Evolutionary conservation across 371 early-diverging fungal species (phyloP).

Genomic region (Smittium culicis): DNA sequence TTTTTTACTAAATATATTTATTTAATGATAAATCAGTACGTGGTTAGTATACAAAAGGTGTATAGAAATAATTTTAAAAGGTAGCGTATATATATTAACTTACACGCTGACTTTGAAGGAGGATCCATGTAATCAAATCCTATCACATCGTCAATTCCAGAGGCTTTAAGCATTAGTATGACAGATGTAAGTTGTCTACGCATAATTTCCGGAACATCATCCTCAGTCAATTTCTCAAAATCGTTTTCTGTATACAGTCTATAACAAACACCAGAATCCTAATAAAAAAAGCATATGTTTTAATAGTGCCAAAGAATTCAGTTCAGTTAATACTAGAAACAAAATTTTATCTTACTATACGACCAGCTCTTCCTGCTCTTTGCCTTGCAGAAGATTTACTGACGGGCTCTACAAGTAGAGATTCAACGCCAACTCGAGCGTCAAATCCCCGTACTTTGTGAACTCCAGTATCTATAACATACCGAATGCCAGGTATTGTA

Average conservation of each 20-base stretch:
- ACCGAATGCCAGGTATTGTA: constrained; percentile 93
- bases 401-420: constrained; percentile 70
- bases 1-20: constrained; percentile 20
- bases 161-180: constrained; percentile 71
- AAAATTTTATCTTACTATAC: neutral
- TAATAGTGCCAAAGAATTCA: neutral
- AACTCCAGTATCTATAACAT: constrained; percentile 95
- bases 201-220: constrained; percentile 88
- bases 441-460: constrained; percentile 81
- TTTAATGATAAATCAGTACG: neutral
- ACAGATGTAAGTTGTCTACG: constrained; percentile 81
- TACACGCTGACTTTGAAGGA: constrained; percentile 58
- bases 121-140: constrained; percentile 91
- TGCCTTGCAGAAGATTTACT: constrained; percentile 92
- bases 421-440: constrained; percentile 65
- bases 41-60: neutral
- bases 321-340: neutral
- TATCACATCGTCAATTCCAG: constrained; percentile 76
- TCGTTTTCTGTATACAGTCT: constrained; percentile 85
- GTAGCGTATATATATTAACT: constrained; percentile 14
- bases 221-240: constrained; percentile 62
- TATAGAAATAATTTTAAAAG: neutral
- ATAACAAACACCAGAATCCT: constrained; percentile 63
- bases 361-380: constrained; percentile 91
- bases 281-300: neutral